phyloP scores from a whole-genome alignment of 192 early-diverging fungal genomes.

The Neocallimastix lanati region DNA sequence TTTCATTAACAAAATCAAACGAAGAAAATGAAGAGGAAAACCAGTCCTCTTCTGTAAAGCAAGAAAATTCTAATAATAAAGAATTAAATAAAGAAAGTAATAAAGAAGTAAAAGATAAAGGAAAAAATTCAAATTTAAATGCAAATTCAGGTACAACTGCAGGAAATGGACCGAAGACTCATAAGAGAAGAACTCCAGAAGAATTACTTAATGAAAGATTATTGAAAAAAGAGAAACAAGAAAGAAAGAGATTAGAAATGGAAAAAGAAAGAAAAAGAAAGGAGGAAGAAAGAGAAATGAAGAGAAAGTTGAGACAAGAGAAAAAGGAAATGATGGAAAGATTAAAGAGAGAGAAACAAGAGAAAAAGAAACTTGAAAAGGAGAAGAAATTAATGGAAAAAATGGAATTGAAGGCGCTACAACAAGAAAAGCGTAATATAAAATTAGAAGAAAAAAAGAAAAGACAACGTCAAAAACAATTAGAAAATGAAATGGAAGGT shows the following conservation, averaged over 20 bases:
- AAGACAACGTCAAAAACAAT: not conserved
- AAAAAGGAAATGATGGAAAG: not conserved
- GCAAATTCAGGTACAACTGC: no score
- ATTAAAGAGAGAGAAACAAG: not conserved
- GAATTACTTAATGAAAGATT: not conserved
- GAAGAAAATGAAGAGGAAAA: no score
- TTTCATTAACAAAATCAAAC: no score
- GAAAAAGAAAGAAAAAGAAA: not conserved
- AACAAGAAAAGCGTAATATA: not conserved
- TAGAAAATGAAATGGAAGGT: not conserved
- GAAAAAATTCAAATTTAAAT: no score
- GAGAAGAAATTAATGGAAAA: not conserved
- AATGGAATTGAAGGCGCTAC: not conserved
- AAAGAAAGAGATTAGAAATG: not conserved
- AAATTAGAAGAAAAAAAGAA: not conserved
- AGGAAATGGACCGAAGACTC: no score
- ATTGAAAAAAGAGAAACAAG: not conserved
- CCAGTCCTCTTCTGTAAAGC: no score
- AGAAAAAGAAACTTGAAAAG: not conserved
- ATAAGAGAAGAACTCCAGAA: not conserved
- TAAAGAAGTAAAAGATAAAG: no score
- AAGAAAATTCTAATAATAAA: no score
- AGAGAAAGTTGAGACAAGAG: not conserved
- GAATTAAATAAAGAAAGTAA: no score
- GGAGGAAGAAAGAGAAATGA: not conserved